Base-by-base conservation (phyloP, 495 filamentous ascomycete species). In the Monascus purpureus region DNA sequence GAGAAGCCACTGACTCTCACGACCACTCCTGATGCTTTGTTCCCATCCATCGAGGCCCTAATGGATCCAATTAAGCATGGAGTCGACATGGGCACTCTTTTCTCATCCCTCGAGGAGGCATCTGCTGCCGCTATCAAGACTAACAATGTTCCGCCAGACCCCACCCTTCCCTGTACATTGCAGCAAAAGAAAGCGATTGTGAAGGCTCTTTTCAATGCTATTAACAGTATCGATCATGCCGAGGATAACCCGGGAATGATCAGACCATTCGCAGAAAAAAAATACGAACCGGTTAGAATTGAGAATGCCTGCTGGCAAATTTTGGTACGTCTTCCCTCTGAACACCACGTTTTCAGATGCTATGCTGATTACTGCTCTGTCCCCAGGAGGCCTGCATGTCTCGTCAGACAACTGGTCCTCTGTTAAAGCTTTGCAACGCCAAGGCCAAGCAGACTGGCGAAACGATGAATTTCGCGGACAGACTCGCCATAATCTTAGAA, bases 241-340 rank as follows among this genome's bases (percentile, higher is more conserved):
- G 28, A 52, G 32, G 55, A 61, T 26, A 58, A 57, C 30, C 28
- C 29, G 6, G 44, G 38, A 9, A 58, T 61, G 54, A 42, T 47
- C 1, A 44, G 36, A 6, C 47, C 45, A 13, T 58, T 56, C 37
- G 15, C 27, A 4, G 43, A 43, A 1, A 13, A 42, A 9, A 43
- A 36, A 20, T 30, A 39, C 13, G 12, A 35, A 16, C 15, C 41
- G 20, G 22, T 9, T 4, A 20, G 38, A 13, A 31, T 49, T 23
- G 42, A 44, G 29, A 33, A 28, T 18, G 38, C 25, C 13, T 43
- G 34, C 17, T 46, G 45, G 52, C 39, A 28, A 11, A 25, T 59
- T 13, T 17, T 61, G 22, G 48, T 50, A 40, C 35, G 47, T 26
- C 20, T 22, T 22, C 4, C 20, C 20, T 22, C 20, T 7, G 22